A percentile compares a stretch with the other conserved stretches of the same genome.
Evolutionary conservation across 306 rosid genomes (phyloP).

Genomic region (Dicorynia guianensis): DNA sequence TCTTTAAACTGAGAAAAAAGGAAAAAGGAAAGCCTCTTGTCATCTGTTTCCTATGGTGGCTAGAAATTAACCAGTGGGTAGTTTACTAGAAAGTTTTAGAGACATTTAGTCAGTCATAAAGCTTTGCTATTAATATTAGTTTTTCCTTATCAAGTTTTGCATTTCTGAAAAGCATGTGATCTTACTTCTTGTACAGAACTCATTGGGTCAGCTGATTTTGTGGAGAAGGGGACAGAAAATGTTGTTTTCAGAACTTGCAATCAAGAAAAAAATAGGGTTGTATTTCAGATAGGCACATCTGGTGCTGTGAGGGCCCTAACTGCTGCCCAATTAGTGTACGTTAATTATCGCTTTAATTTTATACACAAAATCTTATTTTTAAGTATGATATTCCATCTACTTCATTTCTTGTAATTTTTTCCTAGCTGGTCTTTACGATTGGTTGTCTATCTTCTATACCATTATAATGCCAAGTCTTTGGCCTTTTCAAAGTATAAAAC

Average conservation of each 20-base stretch:
- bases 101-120: slow-evolving; percentile 18
- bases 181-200: slow-evolving; percentile 48
- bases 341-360: slow-evolving; percentile 27
- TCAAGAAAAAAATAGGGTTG: slow-evolving; percentile 73
- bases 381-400: neutral
- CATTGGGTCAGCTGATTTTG: slow-evolving; percentile 76
- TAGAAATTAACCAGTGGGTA: neutral
- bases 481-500: no score
- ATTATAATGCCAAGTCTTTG: no score
- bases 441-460: neutral
- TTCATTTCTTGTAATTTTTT: neutral
- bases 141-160: slow-evolving; percentile 21
- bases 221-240: slow-evolving; percentile 77
- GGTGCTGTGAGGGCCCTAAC: slow-evolving; percentile 80
- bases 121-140: neutral
- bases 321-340: slow-evolving; percentile 90
- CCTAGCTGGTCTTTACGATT: slow-evolving; percentile 3
- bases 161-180: slow-evolving; percentile 5
- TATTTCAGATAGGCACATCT: slow-evolving; percentile 91
- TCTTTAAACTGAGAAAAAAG: neutral
- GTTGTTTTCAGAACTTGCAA: slow-evolving; percentile 90
- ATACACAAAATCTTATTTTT: neutral
- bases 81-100: slow-evolving; percentile 6
- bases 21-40: neutral
- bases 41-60: slow-evolving; percentile 11